Base-by-base conservation (phyloP, 2,329 filamentous ascomycete genomes). In the Pseudomassariella vexata region DNA sequence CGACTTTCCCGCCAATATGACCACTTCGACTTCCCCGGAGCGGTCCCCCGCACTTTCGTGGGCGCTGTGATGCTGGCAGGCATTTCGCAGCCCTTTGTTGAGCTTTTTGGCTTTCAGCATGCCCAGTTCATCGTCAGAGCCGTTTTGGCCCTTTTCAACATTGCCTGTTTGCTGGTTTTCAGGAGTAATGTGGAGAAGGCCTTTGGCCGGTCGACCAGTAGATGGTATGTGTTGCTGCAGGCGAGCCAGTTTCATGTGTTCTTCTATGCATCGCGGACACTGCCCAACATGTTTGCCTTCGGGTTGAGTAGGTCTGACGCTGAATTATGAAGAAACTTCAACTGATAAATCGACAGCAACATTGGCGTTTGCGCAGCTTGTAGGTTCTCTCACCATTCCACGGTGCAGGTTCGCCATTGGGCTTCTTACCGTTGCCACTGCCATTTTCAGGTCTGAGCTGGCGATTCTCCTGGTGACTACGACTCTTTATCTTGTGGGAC, bases 221-320 rank as follows among this genome's bases (percentile, higher is more conserved):
- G 79, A 34, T 96, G 90, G 88, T 98, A 84, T 63, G 61, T 82
- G 4, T 40, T 85, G 23, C 68, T 96, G 33, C 82, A 88, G 51
- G 75, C 76, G 2, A 82, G 79, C 56, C 90, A 96, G 58, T 98
- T 98, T 52, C 92, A 98, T 60, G 64, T 94, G 39, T 71, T 92
- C 40, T 98, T 87, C 60, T 98, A 98, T 64, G 82, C 89, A 10
- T 92, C 88, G 11, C 73, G 92, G 39, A 92, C 88, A 3, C 63
- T 98, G 43, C 92, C 92, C 2, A 98, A 98, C 56, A 95, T 94
- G 83, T 94, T 95, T 60, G 89, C 92, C 14, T 92, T 96, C 63
- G 76, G 79, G 8, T 63, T 95, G 37, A 86, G 82, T 90, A 66
- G 59, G 80, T 69, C 12, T 8, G 10, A 6, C 17, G 10, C 10